Percentiles rank a stretch among this genome's conserved stretches.
Conservation (phyloP, 75 land plant species). For the Pinus tabuliformis region DNA sequence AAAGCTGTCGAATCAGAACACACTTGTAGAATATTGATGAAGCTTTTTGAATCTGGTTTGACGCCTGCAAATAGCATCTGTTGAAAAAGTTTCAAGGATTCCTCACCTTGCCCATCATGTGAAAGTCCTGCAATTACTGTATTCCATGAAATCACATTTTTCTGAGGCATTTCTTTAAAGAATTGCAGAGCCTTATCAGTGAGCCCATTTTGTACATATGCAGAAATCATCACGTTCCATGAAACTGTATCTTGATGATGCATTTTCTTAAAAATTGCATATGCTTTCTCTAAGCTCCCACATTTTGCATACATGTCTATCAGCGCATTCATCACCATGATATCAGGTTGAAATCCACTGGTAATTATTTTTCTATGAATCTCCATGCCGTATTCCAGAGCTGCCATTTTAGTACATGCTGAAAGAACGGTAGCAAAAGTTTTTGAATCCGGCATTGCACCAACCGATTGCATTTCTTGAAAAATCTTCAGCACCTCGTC, state of each 20-base stretch:
- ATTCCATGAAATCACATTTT: too few relatives aligned
- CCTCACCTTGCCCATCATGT: too few relatives aligned
- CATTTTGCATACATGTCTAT: slow-evolving; percentile 41
- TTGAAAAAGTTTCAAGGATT: too few relatives aligned
- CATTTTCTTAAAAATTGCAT: slow-evolving; percentile 20
- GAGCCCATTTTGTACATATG: slow-evolving; percentile 9
- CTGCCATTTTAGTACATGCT: slow-evolving; percentile 7
- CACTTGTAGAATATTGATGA: too few relatives aligned
- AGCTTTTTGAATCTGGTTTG: too few relatives aligned
- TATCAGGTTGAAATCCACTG: slow-evolving; percentile 6
- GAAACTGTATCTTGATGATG: slow-evolving; percentile 32
- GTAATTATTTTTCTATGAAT: slow-evolving; percentile 14
- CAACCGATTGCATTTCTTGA: slow-evolving; percentile 20
- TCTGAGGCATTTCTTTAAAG: too few relatives aligned
- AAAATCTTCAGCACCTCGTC: slow-evolving; percentile 15
- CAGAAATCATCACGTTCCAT: slow-evolving; percentile 40
- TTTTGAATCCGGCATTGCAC: slow-evolving; percentile 6
- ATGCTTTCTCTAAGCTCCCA: slow-evolving; percentile 24
- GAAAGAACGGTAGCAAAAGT: slow-evolving; percentile 15
- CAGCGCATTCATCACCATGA: slow-evolving; percentile 21
- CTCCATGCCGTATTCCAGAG: slow-evolving; percentile 4
- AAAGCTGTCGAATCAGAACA: not conserved
- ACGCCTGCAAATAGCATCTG: too few relatives aligned
- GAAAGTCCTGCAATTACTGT: too few relatives aligned
- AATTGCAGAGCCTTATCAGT: too few relatives aligned